These are phyloP conservation scores for Kwoniella sp. DNA, from an alignment of 768 basidiomycete genomes.

Conservation along the genomic window DNA sequence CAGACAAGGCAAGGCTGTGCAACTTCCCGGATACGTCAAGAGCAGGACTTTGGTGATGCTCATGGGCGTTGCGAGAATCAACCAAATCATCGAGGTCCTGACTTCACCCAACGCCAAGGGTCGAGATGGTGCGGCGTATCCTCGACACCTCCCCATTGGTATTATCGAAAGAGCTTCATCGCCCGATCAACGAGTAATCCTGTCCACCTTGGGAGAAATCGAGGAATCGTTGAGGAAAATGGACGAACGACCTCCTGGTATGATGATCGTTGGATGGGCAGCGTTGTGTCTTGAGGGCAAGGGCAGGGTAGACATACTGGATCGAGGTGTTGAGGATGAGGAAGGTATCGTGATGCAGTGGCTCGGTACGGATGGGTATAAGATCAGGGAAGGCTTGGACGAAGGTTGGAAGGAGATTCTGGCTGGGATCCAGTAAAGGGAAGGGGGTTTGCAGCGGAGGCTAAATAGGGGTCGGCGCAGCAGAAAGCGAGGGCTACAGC, in stretches of 20 bases:
- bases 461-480: not conserved
- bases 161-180: conserved; percentile 93
- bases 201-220: conserved; percentile 74
- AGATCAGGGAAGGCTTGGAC: conserved; percentile 67
- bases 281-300: conserved; percentile 72
- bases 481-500: no score
- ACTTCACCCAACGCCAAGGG: conserved; percentile 28
- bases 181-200: conserved; percentile 83
- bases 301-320: conserved; percentile 73
- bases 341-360: conserved; percentile 62
- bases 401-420: conserved; percentile 42
- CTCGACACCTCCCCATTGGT: conserved; percentile 76
- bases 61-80: conserved; percentile 91
- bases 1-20: conserved; percentile 74
- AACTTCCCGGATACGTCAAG: conserved; percentile 84
- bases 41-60: conserved; percentile 77
- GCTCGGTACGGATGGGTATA: conserved; percentile 68
- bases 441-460: no score
- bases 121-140: conserved; percentile 67
- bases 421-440: not conserved
- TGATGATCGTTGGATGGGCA: conserved; percentile 94
- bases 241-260: conserved; percentile 90
- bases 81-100: conserved; percentile 70
- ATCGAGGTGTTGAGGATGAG: conserved; percentile 60
- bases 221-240: conserved; percentile 69